Evolutionary conservation across 2,329 filamentous ascomycete genomes (phyloP), one percentile per base, ranked within the genome.

Genomic region (Penicillium sp.): DNA sequence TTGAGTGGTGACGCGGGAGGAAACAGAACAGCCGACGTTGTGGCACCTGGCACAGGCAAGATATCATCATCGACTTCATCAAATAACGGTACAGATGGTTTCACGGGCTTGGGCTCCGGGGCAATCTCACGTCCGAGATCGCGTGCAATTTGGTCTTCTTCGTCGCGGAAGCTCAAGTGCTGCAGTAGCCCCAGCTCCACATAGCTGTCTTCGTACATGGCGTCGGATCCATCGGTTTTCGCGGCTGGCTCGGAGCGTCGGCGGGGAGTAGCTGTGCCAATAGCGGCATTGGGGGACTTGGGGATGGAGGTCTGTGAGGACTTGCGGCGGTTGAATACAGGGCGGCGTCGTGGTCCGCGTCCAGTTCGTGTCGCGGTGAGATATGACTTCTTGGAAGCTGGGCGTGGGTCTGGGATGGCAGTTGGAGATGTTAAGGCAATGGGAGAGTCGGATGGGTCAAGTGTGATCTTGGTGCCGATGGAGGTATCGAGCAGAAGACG

Each of bases 211-310:
- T 51, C 47, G 46, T 40, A 24, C 47, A 47, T 8, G 38, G 31
- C 14, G n/a, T 55, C n/a, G 5, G 43, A n/a, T 1, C 18, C 14
- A 22, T 54, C 39, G 11, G 34, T 40, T 3, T 27, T 38, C 13
- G n/a, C 47, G 29, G 29, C 11, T n/a, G 39, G 43, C 32, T 52
- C 49, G 18, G 40, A 47, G 31, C 48, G 89, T 63, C 92, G 88
- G 68, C 90, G 87, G 9, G 90, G 87, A 54, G 91, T 89, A 60
- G 91, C 89, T 44, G 90, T 91, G 84, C 83, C 18, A 40, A 16
- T 16, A 84, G 83, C 18, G 8, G 18, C 18, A 21, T n/a, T 10
- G 21, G 38, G 38, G 2, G 38, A 82, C 60, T 86, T 84, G 58
- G 66, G 49, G 8, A 59, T 24, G 6, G 66, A 61, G 14, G 65